Evolutionary conservation across 2,329 filamentous ascomycete species (phyloP).

Genomic region (Thermothelomyces thermophilus): DNA sequence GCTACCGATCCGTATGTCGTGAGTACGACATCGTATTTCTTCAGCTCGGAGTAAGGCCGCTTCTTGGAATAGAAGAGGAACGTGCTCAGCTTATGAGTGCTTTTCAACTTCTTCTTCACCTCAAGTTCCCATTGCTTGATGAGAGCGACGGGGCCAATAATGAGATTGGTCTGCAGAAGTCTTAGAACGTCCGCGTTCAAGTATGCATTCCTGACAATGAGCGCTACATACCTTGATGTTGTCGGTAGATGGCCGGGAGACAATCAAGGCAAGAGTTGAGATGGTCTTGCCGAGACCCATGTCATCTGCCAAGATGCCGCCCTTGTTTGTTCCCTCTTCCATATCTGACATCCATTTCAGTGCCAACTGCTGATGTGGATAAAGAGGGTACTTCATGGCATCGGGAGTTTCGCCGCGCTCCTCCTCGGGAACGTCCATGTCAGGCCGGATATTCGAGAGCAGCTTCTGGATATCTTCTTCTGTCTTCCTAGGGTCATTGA

Average conservation of each 20-base stretch:
- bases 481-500: constrained; percentile 35
- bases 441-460: constrained; percentile 66
- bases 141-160: constrained; percentile 72
- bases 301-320: constrained; percentile 71
- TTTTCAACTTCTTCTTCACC: constrained; percentile 62
- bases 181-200: background rate
- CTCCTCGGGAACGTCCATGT: constrained; percentile 56
- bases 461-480: constrained; percentile 64
- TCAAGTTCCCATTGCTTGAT: constrained; percentile 82
- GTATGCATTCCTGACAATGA: background rate
- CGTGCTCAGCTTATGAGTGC: constrained; percentile 52
- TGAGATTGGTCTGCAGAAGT: constrained; percentile 57
- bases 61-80: constrained; percentile 62
- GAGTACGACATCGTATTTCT: constrained; percentile 64
- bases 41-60: constrained; percentile 54
- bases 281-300: constrained; percentile 86
- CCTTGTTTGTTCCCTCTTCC: constrained; percentile 68
- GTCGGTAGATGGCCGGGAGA: constrained; percentile 56
- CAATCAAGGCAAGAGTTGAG: constrained; percentile 71
- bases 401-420: constrained; percentile 63
- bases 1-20: constrained; percentile 72
- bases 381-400: constrained; percentile 61
- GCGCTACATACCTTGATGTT: constrained; percentile 36
- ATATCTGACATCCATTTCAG: constrained; percentile 69
- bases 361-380: constrained; percentile 76